phyloP scores from a whole-genome alignment of 179 eudicot genomes.

The Beta lomatogona region DNA sequence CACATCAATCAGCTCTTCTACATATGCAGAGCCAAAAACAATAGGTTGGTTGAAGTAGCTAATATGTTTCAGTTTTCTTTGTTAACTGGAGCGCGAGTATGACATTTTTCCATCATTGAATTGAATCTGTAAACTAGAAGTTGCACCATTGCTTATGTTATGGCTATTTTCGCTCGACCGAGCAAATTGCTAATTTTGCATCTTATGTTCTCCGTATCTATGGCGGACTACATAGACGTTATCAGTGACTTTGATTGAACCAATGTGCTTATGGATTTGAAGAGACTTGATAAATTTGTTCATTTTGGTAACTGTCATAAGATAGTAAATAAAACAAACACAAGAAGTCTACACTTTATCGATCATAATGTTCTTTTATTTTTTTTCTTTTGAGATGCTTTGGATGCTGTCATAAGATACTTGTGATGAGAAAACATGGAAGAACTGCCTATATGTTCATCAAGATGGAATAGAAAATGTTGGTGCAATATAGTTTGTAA shows the following conservation, averaged over 20 bases:
- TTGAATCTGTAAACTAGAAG: not conserved
- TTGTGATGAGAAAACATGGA: not conserved
- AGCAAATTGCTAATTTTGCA: too few relatives aligned
- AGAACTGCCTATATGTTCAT: not conserved
- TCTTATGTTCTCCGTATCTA: too few relatives aligned
- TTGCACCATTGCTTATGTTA: not conserved
- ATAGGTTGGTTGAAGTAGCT: conserved; percentile 17
- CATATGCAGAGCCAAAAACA: conserved; percentile 6
- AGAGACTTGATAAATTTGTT: not conserved
- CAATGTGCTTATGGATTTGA: not conserved
- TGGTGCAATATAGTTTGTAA: not conserved
- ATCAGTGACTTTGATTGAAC: not conserved
- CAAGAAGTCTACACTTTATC: not conserved
- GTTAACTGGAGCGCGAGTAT: not conserved
- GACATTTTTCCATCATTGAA: not conserved
- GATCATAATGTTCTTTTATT: not conserved
- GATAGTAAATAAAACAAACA: not conserved
- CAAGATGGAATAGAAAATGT: not conserved
- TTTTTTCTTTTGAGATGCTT: not conserved
- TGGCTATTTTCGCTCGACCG: not conserved
- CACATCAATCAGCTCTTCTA: conserved; percentile 3
- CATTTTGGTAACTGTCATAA: not conserved
- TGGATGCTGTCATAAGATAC: not conserved
- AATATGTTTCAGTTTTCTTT: not conserved
- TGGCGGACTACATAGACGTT: not conserved